Evolutionary conservation across 139 green algal genomes (phyloP), one percentile per base, ranked within the genome.

Genomic region (Chlamydomonas schloesseri): DNA sequence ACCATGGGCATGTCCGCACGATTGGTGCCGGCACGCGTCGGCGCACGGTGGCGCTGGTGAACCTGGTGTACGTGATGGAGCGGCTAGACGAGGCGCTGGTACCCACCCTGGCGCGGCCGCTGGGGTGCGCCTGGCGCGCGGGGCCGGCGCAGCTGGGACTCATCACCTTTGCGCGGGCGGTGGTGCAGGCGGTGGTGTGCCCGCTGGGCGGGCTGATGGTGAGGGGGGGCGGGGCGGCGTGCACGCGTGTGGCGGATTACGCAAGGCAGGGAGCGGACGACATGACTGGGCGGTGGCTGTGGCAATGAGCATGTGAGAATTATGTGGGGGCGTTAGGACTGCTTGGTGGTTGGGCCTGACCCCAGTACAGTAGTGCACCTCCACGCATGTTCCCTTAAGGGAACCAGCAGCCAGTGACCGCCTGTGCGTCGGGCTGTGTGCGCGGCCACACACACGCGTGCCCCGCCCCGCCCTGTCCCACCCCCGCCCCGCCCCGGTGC

Each of bases 61-160:
- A 81, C 26, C 18, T 65, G 20, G 73, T 81, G 23, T 11, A 13
- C 2, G 28, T 81, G n/a, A 71, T 71, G 74, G 74, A 82, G 74
- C 53, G 74, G 17, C 70, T 82, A 53, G 74, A 82, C 53, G 74
- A 82, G n/a, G 20, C 46, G 29, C 18, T 82, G 15, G 34, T 68
- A 14, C 47, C 74, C 17, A 29, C 53, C 2, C n/a, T 53, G n/a
- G 37, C 47, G 42, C 17, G 74, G 55, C 53, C 24, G 18, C 53
- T 82, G 53, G 34, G 53, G 1, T 68, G 67, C 31, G 31, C 67
- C 31, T 73, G 42, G 26, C 67, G 33, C 33, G 74, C 74, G 11
- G 34, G 50, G 10, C 53, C 74, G 36, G 29, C 53, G 11, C 29
- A 71, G 74, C 53, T 82, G 1, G 74, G 74, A 9, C 11, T 53